Base-by-base conservation (phyloP, 2,329 filamentous ascomycete species). In the Alternaria triticina region DNA sequence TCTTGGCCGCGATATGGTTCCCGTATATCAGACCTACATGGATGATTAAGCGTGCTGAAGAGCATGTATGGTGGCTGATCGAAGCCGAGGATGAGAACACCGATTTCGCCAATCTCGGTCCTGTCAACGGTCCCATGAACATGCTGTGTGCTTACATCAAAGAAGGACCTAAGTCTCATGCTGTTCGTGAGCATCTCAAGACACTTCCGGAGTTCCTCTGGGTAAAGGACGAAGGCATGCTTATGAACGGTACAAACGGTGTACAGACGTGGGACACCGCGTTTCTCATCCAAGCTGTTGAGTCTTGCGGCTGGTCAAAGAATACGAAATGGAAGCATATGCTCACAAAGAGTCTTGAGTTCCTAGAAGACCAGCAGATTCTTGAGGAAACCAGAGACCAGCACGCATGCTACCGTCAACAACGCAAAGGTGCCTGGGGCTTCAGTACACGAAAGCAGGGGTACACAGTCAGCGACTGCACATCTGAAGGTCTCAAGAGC, bases 181-280 rank as follows among this genome's bases (percentile, higher is more conserved):
- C 90, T 0, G 90, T 97, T 27, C 86, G 87, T 52, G 87, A 91
- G 44, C 95, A 97, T 74, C 84, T 92, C 9, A 92, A 97, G 72
- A 88, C 93, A 4, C 80, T 97, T 12, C 86, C 92, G 46, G 96
- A 99, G 73, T 96, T 90, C 65, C 80, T 99, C 28, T 99, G 96
- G 94, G 85, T 99, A 54, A 97, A 96, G 67, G 80, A 89, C 33
- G 94, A 97, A 77, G 96, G 96, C 6, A 93, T 99, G 92, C 86
- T 98, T 51, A 91, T 91, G 81, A 97, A 97, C 72, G 96, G 96
- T 40, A 99, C 96, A 9, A 98, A 99, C 71, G 96, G 96, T n/a
- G 94, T 98, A 2, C 96, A 99, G 80, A 91, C 90, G 68, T 99
- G 96, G 96, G 96, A 99, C 77, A 99, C 96, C 0, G 87, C 94